Base-by-base conservation (phyloP, 495 filamentous ascomycete genomes). In the Melanomma pulvis-pyrius region DNA sequence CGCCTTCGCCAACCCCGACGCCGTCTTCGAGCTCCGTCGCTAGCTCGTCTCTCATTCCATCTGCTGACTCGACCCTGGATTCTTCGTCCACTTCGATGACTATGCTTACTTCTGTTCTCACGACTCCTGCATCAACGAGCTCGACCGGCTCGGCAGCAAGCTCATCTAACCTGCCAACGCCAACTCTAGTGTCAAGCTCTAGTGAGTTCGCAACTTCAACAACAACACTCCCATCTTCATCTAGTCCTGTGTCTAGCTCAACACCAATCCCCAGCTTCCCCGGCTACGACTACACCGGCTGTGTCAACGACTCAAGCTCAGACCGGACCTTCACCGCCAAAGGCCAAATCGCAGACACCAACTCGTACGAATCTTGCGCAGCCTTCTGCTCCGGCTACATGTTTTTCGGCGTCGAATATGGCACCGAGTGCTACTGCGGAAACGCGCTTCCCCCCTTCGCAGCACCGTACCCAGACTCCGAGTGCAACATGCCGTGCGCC, bases 401-500 rank as follows among this genome's bases (percentile, higher is more conserved):
- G 12, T 74, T 58, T 59, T 73, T 74, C 36, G 73, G 73, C 22
- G 70, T 73, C 51, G 74, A 77, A 28, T 61, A 73, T 22, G 59
- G 61, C 15, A 21, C 24, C 21, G 71, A 74, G 46, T 74, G 71
- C 57, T 74, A 74, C 56, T 74, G 71, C 59, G 62, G 62, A 36
- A 49, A 71, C 41, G 24, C 24, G 53, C 59, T 71, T 51, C 17
- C 32, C 0, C 5, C 52, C 71, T 50, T 32, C 29, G 50, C 59
- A 25, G 61, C 21, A 1, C 9, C 19, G 17, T 8, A 50, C n/a
- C 39, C 36, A 2, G 66, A 61, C 12, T 52, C 68, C 22, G 81
- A 82, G 19, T 87, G 84, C 71, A 82, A 72, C 71, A 80, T 82
- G 72, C 68, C 76, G 21, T 87, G 85, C 72, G 50, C 74, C 32